phyloP scores from a whole-genome alignment of 306 rosid species.

The Canavalia gladiata region DNA sequence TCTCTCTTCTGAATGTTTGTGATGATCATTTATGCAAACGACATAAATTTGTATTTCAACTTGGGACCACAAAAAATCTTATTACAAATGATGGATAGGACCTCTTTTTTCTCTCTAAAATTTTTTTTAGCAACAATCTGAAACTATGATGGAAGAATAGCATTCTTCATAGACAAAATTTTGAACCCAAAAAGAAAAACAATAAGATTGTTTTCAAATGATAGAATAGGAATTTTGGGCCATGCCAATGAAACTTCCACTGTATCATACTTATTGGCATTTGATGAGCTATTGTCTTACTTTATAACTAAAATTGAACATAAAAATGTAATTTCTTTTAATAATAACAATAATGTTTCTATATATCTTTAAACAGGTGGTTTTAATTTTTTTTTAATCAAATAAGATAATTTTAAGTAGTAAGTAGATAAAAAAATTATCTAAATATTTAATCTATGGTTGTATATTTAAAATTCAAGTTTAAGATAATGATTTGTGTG shows the following conservation, averaged over 20 bases:
- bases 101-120: neutral
- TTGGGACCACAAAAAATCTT: conserved; percentile 53
- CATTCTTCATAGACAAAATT: conserved; percentile 31
- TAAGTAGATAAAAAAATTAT: too few relatives aligned
- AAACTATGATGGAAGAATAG: conserved; percentile 31
- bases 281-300: conserved; percentile 32
- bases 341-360: neutral
- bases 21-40: conserved; percentile 51
- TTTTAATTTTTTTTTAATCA: too few relatives aligned
- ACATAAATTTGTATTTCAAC: conserved; percentile 40
- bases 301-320: conserved; percentile 4
- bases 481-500: too few relatives aligned
- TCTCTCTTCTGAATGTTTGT: conserved; percentile 44
- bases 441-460: too few relatives aligned
- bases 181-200: conserved; percentile 31
- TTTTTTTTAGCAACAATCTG: neutral
- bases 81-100: conserved; percentile 11
- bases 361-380: neutral
- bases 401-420: too few relatives aligned
- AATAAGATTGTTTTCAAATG: conserved; percentile 38
- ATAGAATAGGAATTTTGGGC: conserved; percentile 31
- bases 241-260: conserved; percentile 28
- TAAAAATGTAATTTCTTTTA: neutral
- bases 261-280: conserved; percentile 1
- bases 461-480: too few relatives aligned